Evolutionary conservation across 2,329 filamentous ascomycete genomes (phyloP), one percentile per base, ranked within the genome.

Genomic region (Verticillium alfalfae): DNA sequence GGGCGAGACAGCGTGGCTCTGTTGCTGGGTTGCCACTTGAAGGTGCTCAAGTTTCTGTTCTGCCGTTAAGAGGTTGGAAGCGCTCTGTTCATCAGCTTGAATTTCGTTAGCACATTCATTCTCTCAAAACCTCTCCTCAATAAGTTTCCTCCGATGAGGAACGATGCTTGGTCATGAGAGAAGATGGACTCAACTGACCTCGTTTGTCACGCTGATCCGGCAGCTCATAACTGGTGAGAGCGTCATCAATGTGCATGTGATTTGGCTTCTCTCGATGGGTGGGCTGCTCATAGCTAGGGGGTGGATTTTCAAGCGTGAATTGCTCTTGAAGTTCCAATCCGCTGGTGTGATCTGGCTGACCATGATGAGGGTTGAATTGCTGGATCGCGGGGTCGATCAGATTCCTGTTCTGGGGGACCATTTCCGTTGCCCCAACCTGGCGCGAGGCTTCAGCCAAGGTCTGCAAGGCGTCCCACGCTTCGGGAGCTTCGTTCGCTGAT

Each of bases 391-490:
- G 45, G 12, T 52, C 45, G 45, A 52, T 18, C 45, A 52, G 45
- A 12, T n/a, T 52, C 18, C 45, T 52, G 45, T 52, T 52, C 18
- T 52, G 54, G 16, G 34, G 63, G 61, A 37, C 63, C 64, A 38
- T 64, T 63, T 26, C 45, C 45, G 45, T 52, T 7, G 63, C 64
- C 18, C 63, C 90, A 62, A 95, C 85, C 72, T 91, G 91, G 58
- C 92, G 85, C 58, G 93, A 96, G 0, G 93, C 93, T 75, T 97
- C 93, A 37, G 93, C 93, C 26, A 97, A 81, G 5, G 93, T 93
- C 72, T 96, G 91, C 41, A 97, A 80, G 1, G 91, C 91, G 64
- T 91, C 92, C 82, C 92, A 92, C 66, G 87, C 86, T 66, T 86
- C 84, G 1, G 81, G 79, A 8, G 80, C 69, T 26, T 77, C 75